phyloP scores from a whole-genome alignment of 768 basidiomycete genomes.

The Cyclocybe aegerita region DNA sequence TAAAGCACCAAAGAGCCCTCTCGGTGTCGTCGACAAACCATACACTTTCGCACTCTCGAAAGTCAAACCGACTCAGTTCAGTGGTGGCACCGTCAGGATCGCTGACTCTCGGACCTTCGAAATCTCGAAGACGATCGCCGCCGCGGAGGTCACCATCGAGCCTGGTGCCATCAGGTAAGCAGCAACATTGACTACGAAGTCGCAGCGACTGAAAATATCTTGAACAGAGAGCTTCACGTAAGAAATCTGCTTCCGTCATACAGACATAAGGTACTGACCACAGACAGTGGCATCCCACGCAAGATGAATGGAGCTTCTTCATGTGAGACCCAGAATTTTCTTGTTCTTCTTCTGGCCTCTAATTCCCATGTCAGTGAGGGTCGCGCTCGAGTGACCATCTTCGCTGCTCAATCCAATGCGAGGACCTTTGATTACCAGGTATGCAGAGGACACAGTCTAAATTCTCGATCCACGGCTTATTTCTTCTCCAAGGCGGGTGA shows the following conservation, averaged over 20 bases:
- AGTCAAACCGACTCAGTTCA: constrained; percentile 37
- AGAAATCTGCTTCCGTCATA: constrained; percentile 9
- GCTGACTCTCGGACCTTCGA: constrained; percentile 56
- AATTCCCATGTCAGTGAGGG: constrained; percentile 33
- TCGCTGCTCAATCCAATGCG: constrained; percentile 54
- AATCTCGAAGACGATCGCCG: constrained; percentile 49
- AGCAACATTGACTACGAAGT: not conserved
- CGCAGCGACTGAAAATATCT: not conserved
- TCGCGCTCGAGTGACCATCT: constrained; percentile 54
- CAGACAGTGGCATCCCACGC: constrained; percentile 66
- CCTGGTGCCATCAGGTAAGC: constrained; percentile 57
- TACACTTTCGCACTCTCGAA: constrained; percentile 55
- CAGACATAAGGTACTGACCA: not conserved
- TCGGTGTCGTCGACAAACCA: constrained; percentile 39
- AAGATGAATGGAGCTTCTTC: constrained; percentile 66
- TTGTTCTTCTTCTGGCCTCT: constrained; percentile 18
- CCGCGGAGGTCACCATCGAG: constrained; percentile 57
- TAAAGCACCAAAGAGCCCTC: constrained; percentile 42
- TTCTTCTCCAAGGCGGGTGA: constrained; percentile 60
- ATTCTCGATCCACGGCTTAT: constrained; percentile 44
- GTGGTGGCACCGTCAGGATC: constrained; percentile 60
- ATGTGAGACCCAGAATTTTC: constrained; percentile 34
- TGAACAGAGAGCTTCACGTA: constrained; percentile 53
- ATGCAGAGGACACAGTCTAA: constrained; percentile 52
- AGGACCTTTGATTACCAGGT: constrained; percentile 60